Evolutionary conservation across 2,329 filamentous ascomycete genomes (phyloP).

Genomic region (Paecilomyces dactylethromorphus): DNA sequence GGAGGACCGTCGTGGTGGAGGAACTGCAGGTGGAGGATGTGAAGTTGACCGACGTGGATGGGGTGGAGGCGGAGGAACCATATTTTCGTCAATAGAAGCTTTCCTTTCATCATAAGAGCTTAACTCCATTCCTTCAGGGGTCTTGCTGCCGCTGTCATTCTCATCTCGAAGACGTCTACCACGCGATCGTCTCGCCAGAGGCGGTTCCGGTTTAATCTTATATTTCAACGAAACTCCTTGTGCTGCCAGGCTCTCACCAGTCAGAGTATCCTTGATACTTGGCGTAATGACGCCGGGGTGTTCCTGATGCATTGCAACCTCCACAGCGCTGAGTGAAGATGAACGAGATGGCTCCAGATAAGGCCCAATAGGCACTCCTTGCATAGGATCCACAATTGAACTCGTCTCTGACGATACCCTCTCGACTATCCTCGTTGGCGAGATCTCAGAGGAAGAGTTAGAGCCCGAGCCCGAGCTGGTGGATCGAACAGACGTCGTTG

Average conservation of each 20-base stretch:
- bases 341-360: slow-evolving; percentile 62
- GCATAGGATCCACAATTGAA: slow-evolving; percentile 15
- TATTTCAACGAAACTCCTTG: slow-evolving; percentile 12
- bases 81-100: slow-evolving; percentile 1
- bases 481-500: slow-evolving; percentile 30
- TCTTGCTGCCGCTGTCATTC: slow-evolving; percentile 23
- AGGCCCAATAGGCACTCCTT: slow-evolving; percentile 53
- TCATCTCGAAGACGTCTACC: slow-evolving; percentile 27
- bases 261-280: slow-evolving; percentile 48
- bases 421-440: slow-evolving; percentile 26
- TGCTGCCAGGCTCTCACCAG: slow-evolving; percentile 13
- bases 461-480: slow-evolving; percentile 18
- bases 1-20: slow-evolving; percentile 33
- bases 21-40: slow-evolving; percentile 33
- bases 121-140: slow-evolving; percentile 13
- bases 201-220: slow-evolving; percentile 34
- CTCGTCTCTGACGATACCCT: slow-evolving; percentile 19
- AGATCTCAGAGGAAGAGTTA: slow-evolving; percentile 43
- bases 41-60: slow-evolving; percentile 24
- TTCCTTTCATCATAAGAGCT: slow-evolving; percentile 2
- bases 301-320: slow-evolving; percentile 73
- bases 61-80: slow-evolving; percentile 4
- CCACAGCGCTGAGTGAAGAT: slow-evolving; percentile 68
- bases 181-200: slow-evolving; percentile 37
- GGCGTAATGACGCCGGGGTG: slow-evolving; percentile 78